Conservation (phyloP, 139 green algal species). For the Chloropicon primus region DNA sequence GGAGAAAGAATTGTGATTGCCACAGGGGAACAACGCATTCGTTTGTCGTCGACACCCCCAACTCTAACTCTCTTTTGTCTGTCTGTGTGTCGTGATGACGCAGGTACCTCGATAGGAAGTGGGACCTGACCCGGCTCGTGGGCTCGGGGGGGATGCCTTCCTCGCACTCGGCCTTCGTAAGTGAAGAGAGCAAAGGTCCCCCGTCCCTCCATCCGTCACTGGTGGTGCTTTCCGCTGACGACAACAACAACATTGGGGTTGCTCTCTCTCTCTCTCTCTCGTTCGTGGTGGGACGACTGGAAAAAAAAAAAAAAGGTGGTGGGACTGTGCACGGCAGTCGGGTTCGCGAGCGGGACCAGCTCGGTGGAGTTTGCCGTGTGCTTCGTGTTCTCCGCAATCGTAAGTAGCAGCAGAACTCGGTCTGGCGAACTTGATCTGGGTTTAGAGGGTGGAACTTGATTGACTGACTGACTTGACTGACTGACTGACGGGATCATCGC, state of each 20-base stretch:
- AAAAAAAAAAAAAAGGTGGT: too few relatives aligned
- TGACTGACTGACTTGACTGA: too few relatives aligned
- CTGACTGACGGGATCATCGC: too few relatives aligned
- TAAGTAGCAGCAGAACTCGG: too few relatives aligned
- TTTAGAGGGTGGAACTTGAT: too few relatives aligned
- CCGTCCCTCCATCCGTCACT: neutral
- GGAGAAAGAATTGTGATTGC: slow-evolving; percentile 1
- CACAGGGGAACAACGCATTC: neutral
- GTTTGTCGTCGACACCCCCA: neutral
- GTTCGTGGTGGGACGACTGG: neutral
- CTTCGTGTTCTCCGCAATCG: slow-evolving; percentile 48
- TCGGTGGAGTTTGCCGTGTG: slow-evolving; percentile 49
- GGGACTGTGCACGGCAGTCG: slow-evolving; percentile 49
- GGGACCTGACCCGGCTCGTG: slow-evolving; percentile 30
- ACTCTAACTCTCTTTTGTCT: neutral
- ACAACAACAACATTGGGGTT: neutral
- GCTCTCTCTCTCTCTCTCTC: neutral
- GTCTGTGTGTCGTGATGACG: neutral
- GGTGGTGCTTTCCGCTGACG: neutral
- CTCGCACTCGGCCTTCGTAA: slow-evolving; percentile 52
- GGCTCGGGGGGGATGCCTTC: slow-evolving; percentile 59
- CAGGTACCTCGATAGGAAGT: slow-evolving; percentile 28
- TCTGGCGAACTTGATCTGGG: too few relatives aligned
- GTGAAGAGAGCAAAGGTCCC: neutral
- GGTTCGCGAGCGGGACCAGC: slow-evolving; percentile 35